Evolutionary conservation across 179 eudicot species (phyloP).

Genomic region (Corrigiola litoralis): DNA sequence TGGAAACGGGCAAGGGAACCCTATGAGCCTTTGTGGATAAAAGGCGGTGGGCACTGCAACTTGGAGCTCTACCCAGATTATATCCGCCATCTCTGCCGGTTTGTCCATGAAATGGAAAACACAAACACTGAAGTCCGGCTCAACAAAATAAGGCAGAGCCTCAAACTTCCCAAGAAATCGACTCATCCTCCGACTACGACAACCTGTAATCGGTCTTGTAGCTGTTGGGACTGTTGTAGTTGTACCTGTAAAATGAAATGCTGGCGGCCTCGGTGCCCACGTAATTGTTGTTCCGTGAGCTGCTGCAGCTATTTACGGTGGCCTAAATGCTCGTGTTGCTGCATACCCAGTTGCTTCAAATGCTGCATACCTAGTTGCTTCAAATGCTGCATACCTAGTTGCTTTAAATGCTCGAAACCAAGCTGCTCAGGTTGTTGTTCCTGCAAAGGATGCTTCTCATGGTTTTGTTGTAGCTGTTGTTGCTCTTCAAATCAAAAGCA

Average conservation of each 20-base stretch:
- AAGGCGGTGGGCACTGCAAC: constrained; percentile 99
- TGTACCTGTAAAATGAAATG: constrained; percentile 41
- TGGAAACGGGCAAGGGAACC: constrained; percentile 90
- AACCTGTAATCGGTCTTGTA: constrained; percentile 35
- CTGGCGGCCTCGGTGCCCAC: constrained; percentile 30
- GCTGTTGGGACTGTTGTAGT: constrained; percentile 48
- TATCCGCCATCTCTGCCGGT: constrained; percentile 82
- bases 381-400: constrained; percentile 15
- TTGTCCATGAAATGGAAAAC: constrained; percentile 85
- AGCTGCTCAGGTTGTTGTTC: constrained; percentile 27
- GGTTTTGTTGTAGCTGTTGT: constrained; percentile 25
- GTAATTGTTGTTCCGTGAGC: constrained; percentile 9
- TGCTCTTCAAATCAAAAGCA: constrained; percentile 15
- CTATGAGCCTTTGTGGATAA: constrained; percentile 96
- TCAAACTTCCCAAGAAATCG: constrained; percentile 25
- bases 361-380: constrained; percentile 39
- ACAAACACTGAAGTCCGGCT: constrained; percentile 64
- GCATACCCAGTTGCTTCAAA: constrained; percentile 30
- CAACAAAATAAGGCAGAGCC: constrained; percentile 47
- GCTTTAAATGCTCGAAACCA: constrained; percentile 4
- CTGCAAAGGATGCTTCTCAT: constrained; percentile 17
- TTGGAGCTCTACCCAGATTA: constrained; percentile 94
- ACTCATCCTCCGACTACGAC: constrained; percentile 23
- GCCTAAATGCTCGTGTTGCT: constrained; percentile 32
- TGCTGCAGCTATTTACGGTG: constrained; percentile 17